Evolutionary conservation across 164 flowering plant species (phyloP), one percentile per base, ranked within the genome.

Genomic region (Vitis cinerea): DNA sequence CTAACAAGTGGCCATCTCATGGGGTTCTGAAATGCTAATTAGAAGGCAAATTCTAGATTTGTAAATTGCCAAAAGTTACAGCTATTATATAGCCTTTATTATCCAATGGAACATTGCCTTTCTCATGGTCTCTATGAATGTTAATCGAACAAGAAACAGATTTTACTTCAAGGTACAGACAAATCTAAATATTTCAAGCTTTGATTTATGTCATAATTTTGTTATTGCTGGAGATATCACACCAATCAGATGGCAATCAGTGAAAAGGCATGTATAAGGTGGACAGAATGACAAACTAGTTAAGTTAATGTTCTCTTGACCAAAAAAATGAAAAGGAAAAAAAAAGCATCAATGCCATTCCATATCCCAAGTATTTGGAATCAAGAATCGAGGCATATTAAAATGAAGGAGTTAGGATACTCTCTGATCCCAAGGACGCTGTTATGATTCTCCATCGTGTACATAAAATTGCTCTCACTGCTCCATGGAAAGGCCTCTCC

Each of bases 401-500:
- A 9, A 44, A 11, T 27, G 23, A 23, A 23, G 27, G 64, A 37
- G 44, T 37, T 15, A 83, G 93, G 95, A 89, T 92, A 95, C 98
- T 95, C 99, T 84, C 98, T 81, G 19, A 95, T 90, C 19, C 99
- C 99, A 77, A 95, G 90, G 27, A 93, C 99, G 79, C 99, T 95
- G 63, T 95, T 95, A 72, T 95, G 99, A 72, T 95, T 95, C 79
- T 95, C 99, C 90, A 81, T 85, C 12, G 97, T 90, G 81, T 95
- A 95, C 89, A 85, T 82, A 71, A 84, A 95, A 73, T 78, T 74
- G 84, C 99, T 90, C 56, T 82, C 79, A 50, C 65, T 66, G 73
- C 87, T 87, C 98, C 98, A 95, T 49, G 99, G 99, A 75, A 95
- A 95, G 63, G 91, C 79, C 80, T 95, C 98, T 9, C 98, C 99